Evolutionary conservation across 2,329 filamentous ascomycete species (phyloP).

Genomic region (Ramularia endophylla): DNA sequence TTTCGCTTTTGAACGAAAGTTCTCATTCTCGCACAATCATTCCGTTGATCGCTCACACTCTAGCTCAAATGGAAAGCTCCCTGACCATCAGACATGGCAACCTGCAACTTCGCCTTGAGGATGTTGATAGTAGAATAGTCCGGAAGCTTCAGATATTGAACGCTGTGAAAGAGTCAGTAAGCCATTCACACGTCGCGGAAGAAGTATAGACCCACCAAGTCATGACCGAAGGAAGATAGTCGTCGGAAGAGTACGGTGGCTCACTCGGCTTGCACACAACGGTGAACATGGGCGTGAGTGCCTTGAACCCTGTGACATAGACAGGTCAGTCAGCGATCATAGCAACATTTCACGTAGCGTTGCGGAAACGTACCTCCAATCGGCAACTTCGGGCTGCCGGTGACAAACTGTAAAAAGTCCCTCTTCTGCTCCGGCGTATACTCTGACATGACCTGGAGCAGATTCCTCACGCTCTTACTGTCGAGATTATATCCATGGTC

Average conservation of each 20-base stretch:
- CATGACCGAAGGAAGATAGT: conserved; percentile 99
- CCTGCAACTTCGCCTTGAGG: conserved; percentile 70
- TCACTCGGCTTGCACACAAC: conserved; percentile 99
- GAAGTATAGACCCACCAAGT: conserved; percentile 53
- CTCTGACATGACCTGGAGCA: conserved; percentile 92
- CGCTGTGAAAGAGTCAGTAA: conserved; percentile 31
- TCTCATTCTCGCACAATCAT: background rate
- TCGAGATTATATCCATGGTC: conserved; percentile 99
- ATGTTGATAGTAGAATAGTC: conserved; percentile 79
- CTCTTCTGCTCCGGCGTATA: conserved; percentile 67
- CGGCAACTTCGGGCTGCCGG: conserved; percentile 93
- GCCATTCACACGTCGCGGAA: too few relatives aligned
- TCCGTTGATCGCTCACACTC: conserved; percentile 1
- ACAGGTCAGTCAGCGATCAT: background rate
- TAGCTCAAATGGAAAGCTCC: conserved; percentile 81
- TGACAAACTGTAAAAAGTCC: conserved; percentile 96
- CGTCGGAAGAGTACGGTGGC: conserved; percentile 84
- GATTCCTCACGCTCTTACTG: conserved; percentile 87
- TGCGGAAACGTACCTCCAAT: conserved; percentile 71
- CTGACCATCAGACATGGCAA: conserved; percentile 90
- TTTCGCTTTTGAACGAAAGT: too few relatives aligned
- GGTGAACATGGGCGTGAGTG: conserved; percentile 95
- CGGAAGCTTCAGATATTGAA: conserved; percentile 97
- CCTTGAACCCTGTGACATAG: conserved; percentile 72
- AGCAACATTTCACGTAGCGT: background rate